Evolutionary conservation across 2,329 filamentous ascomycete genomes (phyloP).

Genomic region (Alternaria sp.): DNA sequence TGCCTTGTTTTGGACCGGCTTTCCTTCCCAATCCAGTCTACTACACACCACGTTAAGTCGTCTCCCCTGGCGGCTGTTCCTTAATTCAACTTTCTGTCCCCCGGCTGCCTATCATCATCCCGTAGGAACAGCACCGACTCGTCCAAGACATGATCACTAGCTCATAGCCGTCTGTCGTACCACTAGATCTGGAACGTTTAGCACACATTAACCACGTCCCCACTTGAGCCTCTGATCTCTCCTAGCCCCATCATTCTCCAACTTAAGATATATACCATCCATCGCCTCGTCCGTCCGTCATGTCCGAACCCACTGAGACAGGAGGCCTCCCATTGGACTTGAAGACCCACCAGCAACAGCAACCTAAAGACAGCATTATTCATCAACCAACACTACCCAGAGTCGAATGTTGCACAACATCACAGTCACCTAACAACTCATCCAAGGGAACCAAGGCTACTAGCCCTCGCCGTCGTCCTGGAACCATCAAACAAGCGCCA

Average conservation of each 20-base stretch:
- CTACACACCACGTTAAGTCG: conserved; percentile 34
- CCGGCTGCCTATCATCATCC: conserved; percentile 41
- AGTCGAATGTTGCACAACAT: conserved; percentile 32
- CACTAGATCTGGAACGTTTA: conserved; percentile 44
- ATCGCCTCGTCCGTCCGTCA: conserved; percentile 38
- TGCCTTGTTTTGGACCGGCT: conserved; percentile 48
- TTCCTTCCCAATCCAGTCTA: conserved; percentile 37
- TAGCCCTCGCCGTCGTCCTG: conserved; percentile 41
- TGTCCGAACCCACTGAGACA: conserved; percentile 46
- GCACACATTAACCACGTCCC: conserved; percentile 36
- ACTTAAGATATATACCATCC: conserved; percentile 45
- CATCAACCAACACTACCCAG: conserved; percentile 23
- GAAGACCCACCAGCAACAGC: conserved; percentile 31
- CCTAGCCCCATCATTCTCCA: conserved; percentile 34
- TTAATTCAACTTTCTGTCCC: conserved; percentile 42
- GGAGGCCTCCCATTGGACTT: conserved; percentile 44
- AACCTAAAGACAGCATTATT: conserved; percentile 32
- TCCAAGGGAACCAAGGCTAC: conserved; percentile 30
- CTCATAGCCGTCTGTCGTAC: conserved; percentile 43
- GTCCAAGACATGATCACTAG: conserved; percentile 43
- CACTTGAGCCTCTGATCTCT: conserved; percentile 46
- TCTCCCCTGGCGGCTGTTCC: conserved; percentile 38
- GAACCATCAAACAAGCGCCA: conserved; percentile 31
- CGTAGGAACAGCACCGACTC: conserved; percentile 38
- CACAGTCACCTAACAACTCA: conserved; percentile 42